Base-by-base conservation (phyloP, 2,329 filamentous ascomycete species). In the Chaetomium globosum region DNA sequence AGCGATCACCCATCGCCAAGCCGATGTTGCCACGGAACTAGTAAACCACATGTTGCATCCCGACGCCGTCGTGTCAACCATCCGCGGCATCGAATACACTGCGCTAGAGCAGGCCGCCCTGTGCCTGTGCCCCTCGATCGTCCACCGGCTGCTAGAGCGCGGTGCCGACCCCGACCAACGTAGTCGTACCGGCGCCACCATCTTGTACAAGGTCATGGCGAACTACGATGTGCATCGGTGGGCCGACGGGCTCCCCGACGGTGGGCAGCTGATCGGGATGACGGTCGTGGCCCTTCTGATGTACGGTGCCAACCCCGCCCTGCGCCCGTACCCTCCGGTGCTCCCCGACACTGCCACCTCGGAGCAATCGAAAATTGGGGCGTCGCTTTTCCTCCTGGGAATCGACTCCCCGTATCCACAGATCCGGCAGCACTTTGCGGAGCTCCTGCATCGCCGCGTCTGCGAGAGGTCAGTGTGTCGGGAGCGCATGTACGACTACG, bases 251-350 rank as follows among this genome's bases (percentile, higher is more conserved):
- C 7, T 26, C 10, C 19, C 30, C 9, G 28, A 21, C 23, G 60
- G 53, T 1, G 52, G 56, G 16, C 1, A 21, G 3, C 1, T 26
- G 28, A 19, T 62, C 7, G 9, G 13, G 4, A 30, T 28, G 28
- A 43, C 39, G 12, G 21, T 63, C 19, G 43, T 46, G 33, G 4
- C 19, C 13, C 48, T 63, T 4, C 48, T 63, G 0, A 8, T 46
- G 33, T n/a, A 43, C 10, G 61, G 61, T 10, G 54, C 61, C 10
- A 48, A 63, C 54, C 61, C 61, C 2, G 57, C 39, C 10, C 2
- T 52, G 1, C 49, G 39, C 9, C n/a, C 12, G 12, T 2, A 5
- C 5, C 36, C 39, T 21, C 2, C 13, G 60, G 13, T 10, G 10
- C 39, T 36, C 5, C 12, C 6, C 4, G 30, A 10, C 9, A 7